Evolutionary conservation across 2,329 filamentous ascomycete genomes (phyloP).

Genomic region (Orbilia blumenaviensis): DNA sequence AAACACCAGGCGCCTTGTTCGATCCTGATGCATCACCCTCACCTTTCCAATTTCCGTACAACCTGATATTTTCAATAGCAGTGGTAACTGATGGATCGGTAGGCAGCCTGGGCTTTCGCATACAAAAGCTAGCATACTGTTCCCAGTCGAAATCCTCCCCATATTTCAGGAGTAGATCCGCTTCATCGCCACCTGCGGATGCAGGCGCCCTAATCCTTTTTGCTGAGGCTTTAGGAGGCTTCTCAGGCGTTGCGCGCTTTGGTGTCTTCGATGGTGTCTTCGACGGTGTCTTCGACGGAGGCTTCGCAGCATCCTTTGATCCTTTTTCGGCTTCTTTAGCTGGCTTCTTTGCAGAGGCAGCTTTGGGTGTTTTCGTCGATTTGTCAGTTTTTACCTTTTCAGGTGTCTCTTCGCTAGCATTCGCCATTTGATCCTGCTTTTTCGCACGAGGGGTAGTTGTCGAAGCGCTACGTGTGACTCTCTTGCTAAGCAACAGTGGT

Average conservation of each 20-base stretch:
- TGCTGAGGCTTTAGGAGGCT: background rate
- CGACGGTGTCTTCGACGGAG: background rate
- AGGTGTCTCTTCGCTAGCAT: background rate
- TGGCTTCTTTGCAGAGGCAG: background rate
- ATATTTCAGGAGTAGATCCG: conserved; percentile 4
- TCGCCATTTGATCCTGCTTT: background rate
- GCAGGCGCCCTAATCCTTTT: background rate
- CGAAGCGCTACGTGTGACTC: conserved; percentile 2
- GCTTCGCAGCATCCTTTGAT: background rate
- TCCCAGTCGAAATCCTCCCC: conserved; percentile 4
- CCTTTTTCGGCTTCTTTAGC: background rate
- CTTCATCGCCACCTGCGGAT: background rate
- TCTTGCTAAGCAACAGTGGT: background rate
- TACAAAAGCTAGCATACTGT: conserved; percentile 25
- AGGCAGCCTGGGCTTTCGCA: background rate
- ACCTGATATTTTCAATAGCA: conserved; percentile 20
- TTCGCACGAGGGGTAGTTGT: conserved; percentile 2
- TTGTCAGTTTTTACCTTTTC: background rate
- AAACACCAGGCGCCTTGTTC: background rate
- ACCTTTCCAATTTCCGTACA: conserved; percentile 25
- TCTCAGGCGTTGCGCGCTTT: background rate
- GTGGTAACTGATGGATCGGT: conserved; percentile 2
- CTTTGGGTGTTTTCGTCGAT: background rate
- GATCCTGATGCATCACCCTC: background rate
- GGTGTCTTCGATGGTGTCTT: background rate